phyloP scores from a whole-genome alignment of 352 stramenopile species.

The Globisporangium cylindrosporum region DNA sequence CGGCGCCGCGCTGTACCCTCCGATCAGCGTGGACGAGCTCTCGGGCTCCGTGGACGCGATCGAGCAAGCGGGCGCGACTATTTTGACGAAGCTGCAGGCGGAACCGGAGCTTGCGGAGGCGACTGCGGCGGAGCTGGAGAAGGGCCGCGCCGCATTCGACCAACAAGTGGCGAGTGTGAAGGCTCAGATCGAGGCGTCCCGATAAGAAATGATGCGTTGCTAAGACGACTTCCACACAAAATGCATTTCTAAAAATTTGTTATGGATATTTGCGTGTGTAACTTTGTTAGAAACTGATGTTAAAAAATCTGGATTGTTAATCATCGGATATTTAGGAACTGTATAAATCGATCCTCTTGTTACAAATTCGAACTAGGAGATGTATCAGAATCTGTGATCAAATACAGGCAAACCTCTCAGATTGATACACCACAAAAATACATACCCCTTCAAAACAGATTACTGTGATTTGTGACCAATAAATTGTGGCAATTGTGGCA shows the following conservation, averaged over 20 bases:
- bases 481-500: too few species aligned
- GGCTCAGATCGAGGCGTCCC: constrained; percentile 47
- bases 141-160: constrained; percentile 51
- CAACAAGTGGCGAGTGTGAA: constrained; percentile 57
- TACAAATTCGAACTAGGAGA: too few species aligned
- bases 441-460: too few species aligned
- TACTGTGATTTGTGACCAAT: too few species aligned
- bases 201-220: constrained; percentile 25
- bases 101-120: constrained; percentile 43
- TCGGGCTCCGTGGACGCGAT: constrained; percentile 30
- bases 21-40: constrained; percentile 65
- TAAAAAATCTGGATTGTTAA: too few species aligned
- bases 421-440: too few species aligned
- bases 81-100: constrained; percentile 45
- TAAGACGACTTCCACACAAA: neutral
- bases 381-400: too few species aligned
- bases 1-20: constrained; percentile 76
- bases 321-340: too few species aligned
- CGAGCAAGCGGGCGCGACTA: constrained; percentile 31
- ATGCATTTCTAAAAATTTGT: neutral
- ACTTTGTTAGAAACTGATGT: too few species aligned
- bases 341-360: too few species aligned
- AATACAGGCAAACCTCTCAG: too few species aligned
- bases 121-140: constrained; percentile 35
- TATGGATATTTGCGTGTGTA: too few species aligned